phyloP scores from a whole-genome alignment of 768 basidiomycete genomes.

The Mrakia hoshinonis region DNA sequence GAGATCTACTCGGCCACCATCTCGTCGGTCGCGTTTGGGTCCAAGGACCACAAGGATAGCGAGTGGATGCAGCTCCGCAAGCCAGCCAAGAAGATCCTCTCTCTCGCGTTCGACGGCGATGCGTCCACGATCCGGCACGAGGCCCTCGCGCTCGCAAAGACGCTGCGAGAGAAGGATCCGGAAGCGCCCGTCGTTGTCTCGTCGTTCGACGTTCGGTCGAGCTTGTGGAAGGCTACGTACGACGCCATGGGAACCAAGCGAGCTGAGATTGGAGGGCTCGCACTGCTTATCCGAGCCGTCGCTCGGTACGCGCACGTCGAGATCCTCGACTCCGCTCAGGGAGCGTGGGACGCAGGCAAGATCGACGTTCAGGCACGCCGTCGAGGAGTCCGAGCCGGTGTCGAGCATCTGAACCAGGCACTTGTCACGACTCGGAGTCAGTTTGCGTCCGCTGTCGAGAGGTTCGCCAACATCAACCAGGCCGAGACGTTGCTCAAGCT shows the following conservation, averaged over 20 bases:
- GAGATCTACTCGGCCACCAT: constrained; percentile 51
- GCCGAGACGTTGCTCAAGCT: constrained; percentile 48
- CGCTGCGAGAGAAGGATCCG: constrained; percentile 24
- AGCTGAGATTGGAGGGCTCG: constrained; percentile 54
- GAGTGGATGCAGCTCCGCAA: constrained; percentile 46
- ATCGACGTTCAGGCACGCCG: neutral
- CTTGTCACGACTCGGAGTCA: constrained; percentile 54
- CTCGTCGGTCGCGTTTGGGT: constrained; percentile 47
- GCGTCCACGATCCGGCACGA: constrained; percentile 29
- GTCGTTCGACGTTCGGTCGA: constrained; percentile 45
- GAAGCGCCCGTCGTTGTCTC: constrained; percentile 31
- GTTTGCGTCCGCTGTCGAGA: constrained; percentile 55
- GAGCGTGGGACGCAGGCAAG: constrained; percentile 41
- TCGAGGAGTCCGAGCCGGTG: constrained; percentile 11
- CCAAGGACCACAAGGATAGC: constrained; percentile 41
- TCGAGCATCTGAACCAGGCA: constrained; percentile 50
- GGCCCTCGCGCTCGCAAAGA: constrained; percentile 14
- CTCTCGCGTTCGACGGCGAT: constrained; percentile 39
- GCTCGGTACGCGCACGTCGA: constrained; percentile 62
- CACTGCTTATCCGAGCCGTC: constrained; percentile 52
- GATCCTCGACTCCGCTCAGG: constrained; percentile 44
- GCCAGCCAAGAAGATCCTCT: constrained; percentile 44
- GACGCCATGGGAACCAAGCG: constrained; percentile 47
- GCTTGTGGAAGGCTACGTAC: constrained; percentile 64
- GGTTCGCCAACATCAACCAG: constrained; percentile 58